Percentiles rank a stretch among this genome's conserved stretches.
Evolutionary conservation across 441 rosid species (phyloP).

Genomic region (Mallotus japonicus): DNA sequence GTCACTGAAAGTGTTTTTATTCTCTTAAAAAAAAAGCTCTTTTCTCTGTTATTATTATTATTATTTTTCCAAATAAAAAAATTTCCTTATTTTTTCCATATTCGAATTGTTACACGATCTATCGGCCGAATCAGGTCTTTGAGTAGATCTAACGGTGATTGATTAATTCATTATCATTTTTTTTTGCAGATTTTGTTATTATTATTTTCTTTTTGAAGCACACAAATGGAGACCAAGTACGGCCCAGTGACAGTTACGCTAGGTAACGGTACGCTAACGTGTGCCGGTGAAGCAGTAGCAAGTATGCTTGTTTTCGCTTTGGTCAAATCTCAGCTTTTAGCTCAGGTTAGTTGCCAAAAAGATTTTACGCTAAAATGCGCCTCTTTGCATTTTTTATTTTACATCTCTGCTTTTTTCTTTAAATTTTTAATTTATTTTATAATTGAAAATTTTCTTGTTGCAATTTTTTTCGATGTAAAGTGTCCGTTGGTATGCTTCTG

Average conservation of each 20-base stretch:
- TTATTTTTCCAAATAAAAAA: background rate
- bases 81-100: background rate
- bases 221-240: slow-evolving; percentile 35
- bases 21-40: background rate
- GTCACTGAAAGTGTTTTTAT: slow-evolving; percentile 15
- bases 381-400: background rate
- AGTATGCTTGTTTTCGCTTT: slow-evolving; percentile 42
- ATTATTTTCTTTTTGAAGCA: slow-evolving; percentile 1
- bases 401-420: no score
- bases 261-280: slow-evolving; percentile 38
- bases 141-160: slow-evolving; percentile 37
- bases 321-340: slow-evolving; percentile 33
- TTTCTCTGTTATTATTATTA: background rate
- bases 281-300: slow-evolving; percentile 48
- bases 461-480: background rate
- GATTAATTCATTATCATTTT: slow-evolving; percentile 2
- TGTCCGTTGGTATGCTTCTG: background rate
- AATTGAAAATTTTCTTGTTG: no score
- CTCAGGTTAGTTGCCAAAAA: slow-evolving; percentile 34
- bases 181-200: slow-evolving; percentile 22
- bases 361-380: background rate
- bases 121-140: slow-evolving; percentile 21
- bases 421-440: no score
- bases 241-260: slow-evolving; percentile 35
- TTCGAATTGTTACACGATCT: slow-evolving; percentile 25